Conservation (phyloP, 2,329 filamentous ascomycete genomes). For the Calonectria henricotiae region DNA sequence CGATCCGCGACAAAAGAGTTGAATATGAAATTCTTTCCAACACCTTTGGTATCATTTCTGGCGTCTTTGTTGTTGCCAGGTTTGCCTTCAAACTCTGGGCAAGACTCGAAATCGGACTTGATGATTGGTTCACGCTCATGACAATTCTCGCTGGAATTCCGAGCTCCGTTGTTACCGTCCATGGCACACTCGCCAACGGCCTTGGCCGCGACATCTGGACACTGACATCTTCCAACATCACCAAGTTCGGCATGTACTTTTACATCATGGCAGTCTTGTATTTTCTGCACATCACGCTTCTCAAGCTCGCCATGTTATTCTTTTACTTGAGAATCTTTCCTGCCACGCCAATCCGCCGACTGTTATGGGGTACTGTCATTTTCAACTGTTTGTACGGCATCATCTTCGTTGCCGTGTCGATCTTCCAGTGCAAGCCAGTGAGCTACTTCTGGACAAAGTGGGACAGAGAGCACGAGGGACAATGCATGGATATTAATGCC, state of each 20-base stretch:
- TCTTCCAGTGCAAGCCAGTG: slow-evolving; percentile 71
- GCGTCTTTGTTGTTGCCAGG: slow-evolving; percentile 4
- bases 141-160: slow-evolving; percentile 9
- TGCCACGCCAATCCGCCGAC: slow-evolving; percentile 55
- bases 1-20: slow-evolving; percentile 11
- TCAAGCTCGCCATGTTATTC: slow-evolving; percentile 70
- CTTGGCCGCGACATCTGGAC: slow-evolving; percentile 31
- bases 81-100: slow-evolving; percentile 22
- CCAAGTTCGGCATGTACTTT: slow-evolving; percentile 53
- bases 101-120: slow-evolving; percentile 18
- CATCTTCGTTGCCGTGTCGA: slow-evolving; percentile 61
- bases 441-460: slow-evolving; percentile 70
- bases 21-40: slow-evolving; percentile 23
- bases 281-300: slow-evolving; percentile 63
- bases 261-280: slow-evolving; percentile 65
- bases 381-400: slow-evolving; percentile 61
- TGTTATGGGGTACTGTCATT: slow-evolving; percentile 62
- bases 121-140: slow-evolving; percentile 18
- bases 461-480: slow-evolving; percentile 65
- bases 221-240: not conserved
- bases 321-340: slow-evolving; percentile 73
- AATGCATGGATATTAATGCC: slow-evolving; percentile 66
- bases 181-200: slow-evolving; percentile 32
- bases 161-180: slow-evolving; percentile 8
- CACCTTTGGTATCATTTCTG: slow-evolving; percentile 7